Evolutionary conservation across 176 grass and related monocot genomes (phyloP), one percentile per base, ranked within the genome.

Genomic region (Musa acuminata): DNA sequence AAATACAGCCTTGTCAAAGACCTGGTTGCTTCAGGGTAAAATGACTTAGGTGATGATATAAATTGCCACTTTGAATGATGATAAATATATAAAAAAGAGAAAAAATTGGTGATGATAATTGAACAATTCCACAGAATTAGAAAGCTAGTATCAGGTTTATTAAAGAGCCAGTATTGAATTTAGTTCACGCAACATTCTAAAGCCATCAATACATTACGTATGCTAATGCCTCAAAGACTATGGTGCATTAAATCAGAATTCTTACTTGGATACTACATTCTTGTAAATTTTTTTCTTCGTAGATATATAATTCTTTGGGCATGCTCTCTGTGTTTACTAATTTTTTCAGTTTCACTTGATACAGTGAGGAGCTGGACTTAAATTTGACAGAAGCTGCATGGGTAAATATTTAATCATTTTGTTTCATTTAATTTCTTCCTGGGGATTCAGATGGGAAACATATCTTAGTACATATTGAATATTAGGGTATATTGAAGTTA

Each of bases 341-440:
- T 27, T 13, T 68, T 55, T 73, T 55, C 69, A 62, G 11, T 89
- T 77, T 53, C 77, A 69, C 72, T 67, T 82, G 77, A 70, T 22
- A 26, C 84, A 98, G 95, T 68, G 90, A 98, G 86, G 86, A 91
- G 84, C 83, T 98, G 84, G 67, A 91, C 84, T 74, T 98, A 83
- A 98, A 98, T 83, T 87, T 98, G 75, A 93, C 86, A 69, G 88
- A 99, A 87, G 95, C 95, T 55, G 95, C 95, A 84, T 91, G 88
- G 95, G 95, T 99, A 88, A 68, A 77, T 90, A 55, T 58, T 64
- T 72, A 19, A 29, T 77, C 25, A 19, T 12, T 57, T 29, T 69
- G 17, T 58, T 22, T 70, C 35, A 24, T 63, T 1, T 64, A 51
- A 10, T 51, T 63, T 62, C 11, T 22, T 20, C 19, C n/a, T 9